Conservation (phyloP, 257 asterid species). For the Agastache rugosa region DNA sequence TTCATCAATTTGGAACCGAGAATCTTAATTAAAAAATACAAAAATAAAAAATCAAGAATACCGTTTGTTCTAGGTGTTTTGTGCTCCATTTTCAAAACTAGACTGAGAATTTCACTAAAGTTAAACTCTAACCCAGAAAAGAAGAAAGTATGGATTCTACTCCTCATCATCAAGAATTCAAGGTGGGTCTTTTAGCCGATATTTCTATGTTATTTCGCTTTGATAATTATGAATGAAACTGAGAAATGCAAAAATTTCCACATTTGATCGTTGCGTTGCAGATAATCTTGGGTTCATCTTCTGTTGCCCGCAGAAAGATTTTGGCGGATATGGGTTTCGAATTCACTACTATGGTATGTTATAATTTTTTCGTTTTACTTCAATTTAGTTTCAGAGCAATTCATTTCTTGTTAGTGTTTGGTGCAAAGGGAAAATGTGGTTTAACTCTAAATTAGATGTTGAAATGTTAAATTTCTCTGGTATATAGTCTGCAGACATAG, state of each 20-base stretch:
- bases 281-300: conserved; percentile 91
- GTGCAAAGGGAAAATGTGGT: background rate
- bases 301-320: conserved; percentile 74
- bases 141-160: conserved; percentile 37
- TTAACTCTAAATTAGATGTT: background rate
- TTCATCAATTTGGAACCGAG: background rate
- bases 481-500: conserved; percentile 85
- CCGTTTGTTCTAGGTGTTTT: background rate
- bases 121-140: background rate
- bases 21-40: background rate
- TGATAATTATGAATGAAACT: background rate
- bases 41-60: background rate
- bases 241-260: background rate
- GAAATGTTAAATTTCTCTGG: background rate
- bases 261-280: conserved; percentile 39
- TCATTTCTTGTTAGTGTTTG: background rate
- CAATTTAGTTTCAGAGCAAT: background rate
- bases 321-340: conserved; percentile 77
- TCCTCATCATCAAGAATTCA: conserved; percentile 38
- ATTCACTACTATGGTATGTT: conserved; percentile 70
- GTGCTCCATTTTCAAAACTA: conserved; percentile 1
- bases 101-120: background rate
- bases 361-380: background rate
- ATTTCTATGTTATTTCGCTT: conserved; percentile 4
- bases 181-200: conserved; percentile 34